These are phyloP conservation scores for Irpex sp. DNA, from an alignment of 1,284 basidiomycete genomes.

Conservation along the genomic window DNA sequence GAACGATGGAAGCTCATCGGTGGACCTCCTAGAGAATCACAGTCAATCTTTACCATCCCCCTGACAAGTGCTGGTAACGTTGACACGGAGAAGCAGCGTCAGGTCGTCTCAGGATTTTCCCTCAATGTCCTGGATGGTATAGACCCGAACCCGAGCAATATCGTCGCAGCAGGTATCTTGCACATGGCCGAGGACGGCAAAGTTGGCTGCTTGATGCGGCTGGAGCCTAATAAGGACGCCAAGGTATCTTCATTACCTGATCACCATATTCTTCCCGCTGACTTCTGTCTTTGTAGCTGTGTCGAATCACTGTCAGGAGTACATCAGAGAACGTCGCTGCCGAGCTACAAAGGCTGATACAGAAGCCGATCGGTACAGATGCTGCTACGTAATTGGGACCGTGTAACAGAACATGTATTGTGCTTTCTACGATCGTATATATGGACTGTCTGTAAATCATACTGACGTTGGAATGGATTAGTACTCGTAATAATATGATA, in stretches of 20 bases:
- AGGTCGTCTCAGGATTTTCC: conserved; percentile 75
- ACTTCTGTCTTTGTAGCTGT: conserved; percentile 53
- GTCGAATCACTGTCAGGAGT: conserved; percentile 90
- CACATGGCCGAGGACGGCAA: conserved; percentile 88
- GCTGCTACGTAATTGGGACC: conserved; percentile 8
- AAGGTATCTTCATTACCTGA: conserved; percentile 55
- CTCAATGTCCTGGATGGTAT: conserved; percentile 78
- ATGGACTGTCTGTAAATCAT: conserved; percentile 1
- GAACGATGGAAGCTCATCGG: conserved; percentile 98
- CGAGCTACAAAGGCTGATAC: conserved; percentile 72
- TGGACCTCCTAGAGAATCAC: conserved; percentile 89
- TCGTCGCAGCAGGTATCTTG: conserved; percentile 91
- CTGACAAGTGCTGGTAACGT: conserved; percentile 68
- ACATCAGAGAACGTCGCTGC: conserved; percentile 90
- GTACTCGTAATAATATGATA: conserved; percentile 2
- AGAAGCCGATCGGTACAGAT: conserved; percentile 43
- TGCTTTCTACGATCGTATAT: neutral
- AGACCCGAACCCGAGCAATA: conserved; percentile 84
- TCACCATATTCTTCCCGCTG: neutral
- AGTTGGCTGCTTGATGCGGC: conserved; percentile 88
- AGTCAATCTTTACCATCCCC: conserved; percentile 81
- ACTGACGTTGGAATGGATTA: conserved; percentile 1
- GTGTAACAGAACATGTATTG: neutral
- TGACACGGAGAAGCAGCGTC: conserved; percentile 69
- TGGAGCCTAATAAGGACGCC: conserved; percentile 94